Base-by-base conservation (phyloP, 2,329 filamentous ascomycete species). In the Diaporthe ampelina region DNA sequence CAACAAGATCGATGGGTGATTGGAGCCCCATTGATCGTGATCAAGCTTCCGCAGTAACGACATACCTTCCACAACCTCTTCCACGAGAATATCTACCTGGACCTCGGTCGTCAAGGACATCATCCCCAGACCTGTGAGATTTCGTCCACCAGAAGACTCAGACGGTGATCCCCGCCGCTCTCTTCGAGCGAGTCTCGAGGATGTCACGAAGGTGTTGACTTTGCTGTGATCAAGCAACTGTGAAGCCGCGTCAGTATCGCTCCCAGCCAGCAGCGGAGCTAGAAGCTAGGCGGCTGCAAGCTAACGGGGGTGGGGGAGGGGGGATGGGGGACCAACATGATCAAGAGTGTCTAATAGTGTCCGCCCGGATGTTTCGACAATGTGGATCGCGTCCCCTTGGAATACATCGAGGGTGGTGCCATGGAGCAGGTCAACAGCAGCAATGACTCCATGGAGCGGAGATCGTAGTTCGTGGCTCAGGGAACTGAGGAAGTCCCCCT, bases 391-490 rank as follows among this genome's bases (percentile, higher is more conserved):
- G 26, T 85, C 83, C 5, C 82, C 79, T 74, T 88, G 86, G 32
- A 84, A 81, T 7, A 82, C 80, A 69, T 84, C 82, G 61, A 87
- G 79, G 6, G 81, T 75, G 0, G 84, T 86, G 17, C 73, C 72
- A n/a, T 85, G 84, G 0, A 90, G 79, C 52, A 89, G 81, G 75
- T 89, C 87, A 6, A 85, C 85, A 76, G 81, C 89, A 0, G 87
- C 88, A 2, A 91, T 81, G 43, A 91, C 89, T 1, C 89, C 89
- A 75, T 91, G 89, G 0, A 91, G 81, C 2, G 89, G 89, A 4
- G 86, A 89, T 21, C 89, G 83, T 9, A 91, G 80, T 76, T 91
- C 89, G 78, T 91, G 89, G 32, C 87, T 89, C 58, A 91, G 86
- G 10, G 87, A 90, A 0, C 87, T 88, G 29, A 91, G 86, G 75